Evolutionary conservation across 345 rosid species (phyloP).

Genomic region (Gossypium longicalyx): DNA sequence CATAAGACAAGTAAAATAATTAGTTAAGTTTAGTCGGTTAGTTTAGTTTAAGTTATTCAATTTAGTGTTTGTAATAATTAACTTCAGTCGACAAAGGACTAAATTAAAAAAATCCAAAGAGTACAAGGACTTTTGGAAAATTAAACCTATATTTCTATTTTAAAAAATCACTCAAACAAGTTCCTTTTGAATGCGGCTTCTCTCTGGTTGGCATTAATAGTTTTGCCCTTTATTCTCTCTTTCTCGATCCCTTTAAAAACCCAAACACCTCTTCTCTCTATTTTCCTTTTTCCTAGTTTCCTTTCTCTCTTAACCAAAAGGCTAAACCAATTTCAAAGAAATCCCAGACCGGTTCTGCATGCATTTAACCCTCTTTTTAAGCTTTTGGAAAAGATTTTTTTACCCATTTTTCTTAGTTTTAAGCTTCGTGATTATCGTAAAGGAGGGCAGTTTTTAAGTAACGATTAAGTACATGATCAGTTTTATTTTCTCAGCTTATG

Average conservation of each 20-base stretch:
- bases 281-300: not conserved
- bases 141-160: too few species aligned
- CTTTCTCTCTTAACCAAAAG: not conserved
- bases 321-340: not conserved
- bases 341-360: constrained; percentile 6
- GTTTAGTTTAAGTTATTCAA: too few species aligned
- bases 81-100: too few species aligned
- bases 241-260: not conserved
- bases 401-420: not conserved
- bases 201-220: not conserved
- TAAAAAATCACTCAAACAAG: not conserved
- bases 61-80: too few species aligned
- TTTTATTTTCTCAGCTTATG: not conserved
- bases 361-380: not conserved
- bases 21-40: too few species aligned
- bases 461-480: not conserved
- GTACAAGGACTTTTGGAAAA: too few species aligned
- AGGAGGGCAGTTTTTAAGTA: constrained; percentile 7
- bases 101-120: too few species aligned
- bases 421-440: constrained; percentile 15
- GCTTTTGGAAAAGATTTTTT: not conserved
- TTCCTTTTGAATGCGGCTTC: not conserved
- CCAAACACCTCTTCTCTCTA: not conserved
- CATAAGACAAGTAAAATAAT: too few species aligned
- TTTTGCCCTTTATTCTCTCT: not conserved